Percentiles rank a stretch among this genome's conserved stretches.
Evolutionary conservation across 2,329 filamentous ascomycete genomes (phyloP).

Genomic region (Rugonectria rugulosa): DNA sequence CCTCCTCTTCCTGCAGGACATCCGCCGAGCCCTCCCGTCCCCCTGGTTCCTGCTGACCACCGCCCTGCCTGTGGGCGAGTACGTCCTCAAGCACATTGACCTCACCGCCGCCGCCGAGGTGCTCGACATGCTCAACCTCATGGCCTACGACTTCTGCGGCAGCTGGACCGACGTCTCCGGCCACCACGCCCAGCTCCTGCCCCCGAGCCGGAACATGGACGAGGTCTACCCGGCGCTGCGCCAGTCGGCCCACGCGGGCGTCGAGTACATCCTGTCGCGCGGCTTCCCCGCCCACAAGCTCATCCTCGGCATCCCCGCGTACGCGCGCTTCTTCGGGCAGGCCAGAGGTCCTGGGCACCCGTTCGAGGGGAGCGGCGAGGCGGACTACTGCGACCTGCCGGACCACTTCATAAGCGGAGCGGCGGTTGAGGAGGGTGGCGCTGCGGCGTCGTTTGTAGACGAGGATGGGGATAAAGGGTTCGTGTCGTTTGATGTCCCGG

Average conservation of each 20-base stretch:
- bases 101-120: constrained; percentile 57
- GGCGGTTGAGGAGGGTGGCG: constrained; percentile 57
- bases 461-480: constrained; percentile 54
- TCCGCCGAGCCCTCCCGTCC: constrained; percentile 62
- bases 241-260: constrained; percentile 61
- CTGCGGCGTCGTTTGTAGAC: constrained; percentile 66
- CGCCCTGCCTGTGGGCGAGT: constrained; percentile 69
- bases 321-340: constrained; percentile 67
- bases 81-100: constrained; percentile 68
- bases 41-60: constrained; percentile 66
- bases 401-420: constrained; percentile 53
- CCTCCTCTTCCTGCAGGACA: constrained; percentile 60
- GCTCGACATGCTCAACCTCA: constrained; percentile 71
- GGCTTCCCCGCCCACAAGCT: constrained; percentile 66
- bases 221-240: constrained; percentile 40
- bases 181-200: constrained; percentile 69
- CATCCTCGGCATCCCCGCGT: constrained; percentile 68
- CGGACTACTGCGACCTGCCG: constrained; percentile 70
- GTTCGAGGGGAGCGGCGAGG: constrained; percentile 57
- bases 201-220: constrained; percentile 42
- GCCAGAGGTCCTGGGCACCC: constrained; percentile 61
- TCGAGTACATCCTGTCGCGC: constrained; percentile 60
- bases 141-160: constrained; percentile 74
- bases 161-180: constrained; percentile 67
- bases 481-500: constrained; percentile 69